Conservation (phyloP, 306 rosid genomes). For the Abrus pulchellus region DNA sequence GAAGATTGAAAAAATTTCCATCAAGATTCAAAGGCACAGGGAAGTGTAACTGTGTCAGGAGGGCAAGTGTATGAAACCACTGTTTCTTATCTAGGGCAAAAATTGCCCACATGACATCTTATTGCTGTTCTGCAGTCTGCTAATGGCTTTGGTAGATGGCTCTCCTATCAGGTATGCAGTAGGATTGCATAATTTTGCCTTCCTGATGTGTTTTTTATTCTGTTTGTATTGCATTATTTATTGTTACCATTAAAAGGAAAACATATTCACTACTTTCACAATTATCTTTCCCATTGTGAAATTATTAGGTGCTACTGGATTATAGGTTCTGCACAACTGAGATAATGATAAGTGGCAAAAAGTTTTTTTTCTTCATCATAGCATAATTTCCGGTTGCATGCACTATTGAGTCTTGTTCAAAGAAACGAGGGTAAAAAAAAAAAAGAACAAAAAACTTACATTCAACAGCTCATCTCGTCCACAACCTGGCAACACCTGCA, state of each 20-base stretch:
- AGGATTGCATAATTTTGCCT: neutral
- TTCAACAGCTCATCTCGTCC: conserved; percentile 90
- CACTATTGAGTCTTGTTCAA: conserved; percentile 12
- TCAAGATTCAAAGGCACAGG: conserved; percentile 10
- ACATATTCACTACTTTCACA: conserved; percentile 3
- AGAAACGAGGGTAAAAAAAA: conserved; percentile 13
- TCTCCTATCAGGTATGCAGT: conserved; percentile 14
- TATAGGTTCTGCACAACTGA: neutral
- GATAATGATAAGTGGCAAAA: neutral
- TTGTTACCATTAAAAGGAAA: conserved; percentile 5
- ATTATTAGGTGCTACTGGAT: conserved; percentile 5
- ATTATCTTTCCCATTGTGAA: conserved; percentile 23
- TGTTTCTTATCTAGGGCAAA: conserved; percentile 1
- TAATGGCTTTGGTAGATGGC: neutral
- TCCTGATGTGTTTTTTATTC: neutral
- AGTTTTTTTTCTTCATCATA: neutral
- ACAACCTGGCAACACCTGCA: conserved; percentile 88
- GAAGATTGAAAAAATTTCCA: conserved; percentile 13
- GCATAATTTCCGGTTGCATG: conserved; percentile 3
- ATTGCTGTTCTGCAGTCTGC: neutral
- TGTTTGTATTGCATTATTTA: conserved; percentile 6
- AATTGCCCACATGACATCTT: neutral
- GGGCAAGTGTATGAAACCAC: neutral
- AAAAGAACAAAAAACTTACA: conserved; percentile 52
- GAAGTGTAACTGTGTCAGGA: conserved; percentile 17